Evolutionary conservation across 371 early-diverging fungal genomes (phyloP).

Genomic region (Mortierella sp.): DNA sequence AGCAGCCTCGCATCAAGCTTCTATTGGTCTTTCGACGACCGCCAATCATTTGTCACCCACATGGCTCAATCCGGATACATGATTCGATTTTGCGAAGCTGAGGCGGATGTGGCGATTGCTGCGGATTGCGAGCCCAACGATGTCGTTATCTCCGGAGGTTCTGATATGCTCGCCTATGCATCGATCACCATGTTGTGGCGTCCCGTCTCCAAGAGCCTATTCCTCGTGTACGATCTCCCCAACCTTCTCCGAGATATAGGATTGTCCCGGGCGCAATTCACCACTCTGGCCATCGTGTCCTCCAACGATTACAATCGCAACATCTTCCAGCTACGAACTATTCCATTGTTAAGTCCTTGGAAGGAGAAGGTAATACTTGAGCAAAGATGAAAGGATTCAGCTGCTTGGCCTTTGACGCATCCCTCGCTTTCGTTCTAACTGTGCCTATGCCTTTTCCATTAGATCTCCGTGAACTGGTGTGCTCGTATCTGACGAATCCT

Average conservation of each 20-base stretch:
- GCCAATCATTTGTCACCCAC: conserved; percentile 8
- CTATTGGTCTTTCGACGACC: conserved; percentile 8
- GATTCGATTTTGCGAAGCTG: conserved; percentile 13
- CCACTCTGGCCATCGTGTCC: conserved; percentile 24
- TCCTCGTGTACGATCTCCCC: conserved; percentile 12
- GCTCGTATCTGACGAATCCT: neutral
- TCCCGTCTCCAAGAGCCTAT: neutral
- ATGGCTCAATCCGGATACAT: conserved; percentile 13
- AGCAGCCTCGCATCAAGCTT: conserved; percentile 5
- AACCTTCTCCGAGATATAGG: neutral
- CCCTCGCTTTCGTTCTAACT: neutral
- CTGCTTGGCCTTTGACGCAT: neutral
- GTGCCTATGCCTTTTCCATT: neutral
- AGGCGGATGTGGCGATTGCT: conserved; percentile 26
- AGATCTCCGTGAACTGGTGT: neutral
- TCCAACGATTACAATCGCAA: conserved; percentile 23
- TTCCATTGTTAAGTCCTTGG: conserved; percentile 3
- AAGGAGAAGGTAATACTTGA: conserved; percentile 10
- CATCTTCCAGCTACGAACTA: conserved; percentile 7
- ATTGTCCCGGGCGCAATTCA: conserved; percentile 2
- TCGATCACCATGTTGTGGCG: conserved; percentile 14
- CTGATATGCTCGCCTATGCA: conserved; percentile 17
- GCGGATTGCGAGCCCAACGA: conserved; percentile 10
- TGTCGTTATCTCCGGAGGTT: conserved; percentile 23
- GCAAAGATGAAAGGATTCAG: neutral